These are phyloP conservation scores for Paracamarosporium sp. DNA, from an alignment of 2,329 filamentous ascomycete species.

Conservation along the genomic window DNA sequence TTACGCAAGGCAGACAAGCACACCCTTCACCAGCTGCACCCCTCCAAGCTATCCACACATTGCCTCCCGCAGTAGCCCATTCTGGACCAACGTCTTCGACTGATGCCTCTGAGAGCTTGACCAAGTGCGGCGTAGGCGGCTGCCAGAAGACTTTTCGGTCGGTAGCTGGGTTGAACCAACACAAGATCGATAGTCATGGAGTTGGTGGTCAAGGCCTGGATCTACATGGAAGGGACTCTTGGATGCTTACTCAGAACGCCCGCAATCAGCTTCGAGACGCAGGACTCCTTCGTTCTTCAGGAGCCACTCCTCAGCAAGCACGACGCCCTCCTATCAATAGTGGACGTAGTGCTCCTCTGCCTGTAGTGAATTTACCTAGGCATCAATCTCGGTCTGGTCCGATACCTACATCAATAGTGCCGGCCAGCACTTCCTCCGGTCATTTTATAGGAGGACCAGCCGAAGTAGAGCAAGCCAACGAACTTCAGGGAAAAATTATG, in stretches of 20 bases:
- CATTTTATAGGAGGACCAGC: conserved; percentile 17
- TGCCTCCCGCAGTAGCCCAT: background rate
- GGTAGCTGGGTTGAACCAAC: conserved; percentile 25
- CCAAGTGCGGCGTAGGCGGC: background rate
- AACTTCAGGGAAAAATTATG: conserved; percentile 28
- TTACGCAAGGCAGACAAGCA: background rate
- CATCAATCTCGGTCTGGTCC: background rate
- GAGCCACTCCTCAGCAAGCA: conserved; percentile 2
- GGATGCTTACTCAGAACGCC: conserved; percentile 25
- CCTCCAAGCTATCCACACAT: background rate
- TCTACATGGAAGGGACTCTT: conserved; percentile 25
- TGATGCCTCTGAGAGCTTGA: background rate
- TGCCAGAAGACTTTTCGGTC: conserved; percentile 27
- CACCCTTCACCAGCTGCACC: background rate
- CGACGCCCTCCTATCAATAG: background rate
- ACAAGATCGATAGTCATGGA: conserved; percentile 29
- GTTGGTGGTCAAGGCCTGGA: conserved; percentile 28
- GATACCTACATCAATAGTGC: background rate
- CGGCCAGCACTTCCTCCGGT: background rate
- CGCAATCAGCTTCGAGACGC: conserved; percentile 22
- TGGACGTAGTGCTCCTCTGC: background rate
- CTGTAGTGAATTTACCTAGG: background rate
- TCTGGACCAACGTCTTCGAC: background rate
- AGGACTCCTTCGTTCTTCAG: conserved; percentile 13
- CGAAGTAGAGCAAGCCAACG: conserved; percentile 34